A percentile compares a stretch with the other conserved stretches of the same genome.
Evolutionary conservation across 257 asterid genomes (phyloP).

Genomic region (Ilex asprella): DNA sequence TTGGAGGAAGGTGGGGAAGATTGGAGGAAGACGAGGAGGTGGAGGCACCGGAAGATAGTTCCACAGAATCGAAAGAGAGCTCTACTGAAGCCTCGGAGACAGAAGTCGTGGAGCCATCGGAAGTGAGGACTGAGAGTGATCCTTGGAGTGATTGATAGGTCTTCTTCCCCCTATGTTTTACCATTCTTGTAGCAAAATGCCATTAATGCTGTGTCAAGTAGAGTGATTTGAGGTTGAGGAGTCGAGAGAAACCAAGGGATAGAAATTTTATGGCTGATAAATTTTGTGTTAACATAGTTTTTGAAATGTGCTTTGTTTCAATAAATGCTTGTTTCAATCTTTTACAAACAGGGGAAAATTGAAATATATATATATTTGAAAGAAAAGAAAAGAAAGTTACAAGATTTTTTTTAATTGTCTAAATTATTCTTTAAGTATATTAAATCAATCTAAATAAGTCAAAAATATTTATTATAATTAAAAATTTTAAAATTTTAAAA

Average conservation of each 20-base stretch:
- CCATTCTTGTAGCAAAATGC: no score
- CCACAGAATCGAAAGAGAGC: slow-evolving; percentile 24
- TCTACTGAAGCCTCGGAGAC: slow-evolving; percentile 31
- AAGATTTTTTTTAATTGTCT: no score
- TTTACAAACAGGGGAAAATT: no score
- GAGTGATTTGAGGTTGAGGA: slow-evolving; percentile 2
- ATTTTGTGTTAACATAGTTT: not conserved
- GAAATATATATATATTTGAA: no score
- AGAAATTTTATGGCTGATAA: slow-evolving; percentile 1
- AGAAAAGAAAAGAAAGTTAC: no score
- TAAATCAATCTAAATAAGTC: no score
- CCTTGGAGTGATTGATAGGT: slow-evolving; percentile 53
- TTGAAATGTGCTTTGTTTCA: no score
- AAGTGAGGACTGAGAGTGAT: slow-evolving; percentile 84
- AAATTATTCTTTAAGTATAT: no score
- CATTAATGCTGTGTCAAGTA: no score
- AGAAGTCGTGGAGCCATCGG: slow-evolving; percentile 78
- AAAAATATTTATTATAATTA: no score
- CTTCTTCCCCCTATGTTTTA: not conserved
- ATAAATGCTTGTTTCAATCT: no score
- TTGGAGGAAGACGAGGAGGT: slow-evolving; percentile 39
- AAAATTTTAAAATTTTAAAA: no score
- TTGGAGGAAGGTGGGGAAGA: slow-evolving; percentile 99
- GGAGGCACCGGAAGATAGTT: slow-evolving; percentile 9
- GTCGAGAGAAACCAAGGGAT: not conserved